These are phyloP conservation scores for Colletotrichum eleusines DNA, from an alignment of 2,329 filamentous ascomycete species.

Conservation along the genomic window DNA sequence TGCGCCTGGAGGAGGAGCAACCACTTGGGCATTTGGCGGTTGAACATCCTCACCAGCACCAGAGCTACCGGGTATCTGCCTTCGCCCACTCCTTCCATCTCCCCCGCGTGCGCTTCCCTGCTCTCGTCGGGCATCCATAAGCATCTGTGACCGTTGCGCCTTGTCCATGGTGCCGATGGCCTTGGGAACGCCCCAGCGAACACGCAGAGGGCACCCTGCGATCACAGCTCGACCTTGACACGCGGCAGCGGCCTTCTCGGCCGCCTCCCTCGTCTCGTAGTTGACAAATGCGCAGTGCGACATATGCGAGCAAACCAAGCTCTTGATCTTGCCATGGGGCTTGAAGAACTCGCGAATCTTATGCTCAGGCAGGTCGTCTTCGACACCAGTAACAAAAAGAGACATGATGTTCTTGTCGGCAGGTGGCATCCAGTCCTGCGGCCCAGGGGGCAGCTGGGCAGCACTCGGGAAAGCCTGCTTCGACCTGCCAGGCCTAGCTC, in stretches of 20 bases:
- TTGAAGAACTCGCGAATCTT: conserved; percentile 93
- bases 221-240: conserved; percentile 92
- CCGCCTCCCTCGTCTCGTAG: conserved; percentile 85
- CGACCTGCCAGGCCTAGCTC: conserved; percentile 63
- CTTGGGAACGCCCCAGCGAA: conserved; percentile 94
- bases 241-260: conserved; percentile 85
- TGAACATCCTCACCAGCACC: conserved; percentile 16
- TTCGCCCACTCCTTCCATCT: conserved; percentile 38
- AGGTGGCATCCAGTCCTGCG: conserved; percentile 88
- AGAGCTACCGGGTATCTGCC: conserved; percentile 28
- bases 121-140: conserved; percentile 74
- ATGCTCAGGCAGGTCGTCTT: conserved; percentile 95
- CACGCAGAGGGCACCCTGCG: conserved; percentile 87
- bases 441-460: conserved; percentile 81
- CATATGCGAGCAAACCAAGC: conserved; percentile 94
- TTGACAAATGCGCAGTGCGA: conserved; percentile 98
- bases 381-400: conserved; percentile 92
- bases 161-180: conserved; percentile 92
- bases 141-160: conserved; percentile 84
- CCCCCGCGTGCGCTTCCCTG: conserved; percentile 51
- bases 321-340: conserved; percentile 89
- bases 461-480: conserved; percentile 74
- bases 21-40: conserved; percentile 60
- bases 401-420: conserved; percentile 89
- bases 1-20: conserved; percentile 79